phyloP scores from a whole-genome alignment of 768 basidiomycete species.

The Suillus fuscotomentosus region DNA sequence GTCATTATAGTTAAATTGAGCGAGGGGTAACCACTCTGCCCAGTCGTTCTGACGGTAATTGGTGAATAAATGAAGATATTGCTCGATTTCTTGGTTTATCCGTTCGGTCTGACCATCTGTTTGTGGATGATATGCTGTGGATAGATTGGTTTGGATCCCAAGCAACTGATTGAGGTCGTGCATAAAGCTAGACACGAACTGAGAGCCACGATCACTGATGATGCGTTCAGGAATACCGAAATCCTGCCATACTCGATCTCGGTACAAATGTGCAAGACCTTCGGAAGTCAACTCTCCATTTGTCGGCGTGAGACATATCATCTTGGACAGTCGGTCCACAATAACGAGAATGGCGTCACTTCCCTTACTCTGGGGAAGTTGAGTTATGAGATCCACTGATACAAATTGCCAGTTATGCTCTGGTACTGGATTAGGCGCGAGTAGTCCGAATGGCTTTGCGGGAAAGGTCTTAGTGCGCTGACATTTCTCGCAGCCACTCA shows the following conservation, averaged over 20 bases:
- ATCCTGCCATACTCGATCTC: conserved; percentile 24
- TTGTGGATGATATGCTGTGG: conserved; percentile 43
- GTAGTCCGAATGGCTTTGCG: background rate
- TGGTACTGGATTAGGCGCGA: conserved; percentile 3
- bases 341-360: background rate
- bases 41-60: conserved; percentile 36
- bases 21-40: conserved; percentile 30
- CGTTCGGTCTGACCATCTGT: conserved; percentile 6
- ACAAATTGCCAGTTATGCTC: background rate
- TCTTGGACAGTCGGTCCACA: conserved; percentile 6
- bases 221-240: conserved; percentile 26
- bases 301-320: background rate
- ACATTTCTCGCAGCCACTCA: conserved; percentile 3
- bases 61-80: conserved; percentile 34
- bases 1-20: conserved; percentile 36
- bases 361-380: background rate
- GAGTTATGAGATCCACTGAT: conserved; percentile 4
- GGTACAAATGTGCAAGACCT: conserved; percentile 18
- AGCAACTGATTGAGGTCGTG: conserved; percentile 25
- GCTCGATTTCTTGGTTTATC: conserved; percentile 36
- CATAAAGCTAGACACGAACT: conserved; percentile 32
- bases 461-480: background rate
- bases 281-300: conserved; percentile 7
- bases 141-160: conserved; percentile 31
- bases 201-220: conserved; percentile 26